phyloP scores from a whole-genome alignment of 129 eudicot genomes.

The Flaveria sonorensis region DNA sequence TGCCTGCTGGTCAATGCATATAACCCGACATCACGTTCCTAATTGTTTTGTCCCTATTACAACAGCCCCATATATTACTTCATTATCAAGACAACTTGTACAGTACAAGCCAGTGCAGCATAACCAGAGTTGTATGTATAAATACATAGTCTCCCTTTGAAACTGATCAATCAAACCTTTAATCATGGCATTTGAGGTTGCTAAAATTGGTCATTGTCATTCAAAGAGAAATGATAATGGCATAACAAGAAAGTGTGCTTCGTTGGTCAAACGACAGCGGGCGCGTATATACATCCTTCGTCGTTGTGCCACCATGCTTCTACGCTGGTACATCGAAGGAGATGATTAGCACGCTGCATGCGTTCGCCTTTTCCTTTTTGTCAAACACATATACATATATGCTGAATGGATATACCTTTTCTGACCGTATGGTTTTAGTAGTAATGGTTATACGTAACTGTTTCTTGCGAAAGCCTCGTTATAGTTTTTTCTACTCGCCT shows the following conservation, averaged over 20 bases:
- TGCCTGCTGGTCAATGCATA: constrained; percentile 37
- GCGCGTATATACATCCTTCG: constrained; percentile 75
- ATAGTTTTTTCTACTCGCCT: not conserved
- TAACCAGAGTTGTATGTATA: constrained; percentile 31
- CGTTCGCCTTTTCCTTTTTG: not conserved
- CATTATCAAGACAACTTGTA: constrained; percentile 14
- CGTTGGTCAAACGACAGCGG: constrained; percentile 68
- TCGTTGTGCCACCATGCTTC: constrained; percentile 86
- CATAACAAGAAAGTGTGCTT: constrained; percentile 60
- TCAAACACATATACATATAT: not conserved
- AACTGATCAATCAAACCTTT: constrained; percentile 11
- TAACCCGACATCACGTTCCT: constrained; percentile 50
- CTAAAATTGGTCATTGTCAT: constrained; percentile 4
- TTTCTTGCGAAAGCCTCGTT: not conserved
- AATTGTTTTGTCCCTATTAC: constrained; percentile 37
- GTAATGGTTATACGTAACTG: not conserved
- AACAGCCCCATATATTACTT: constrained; percentile 41
- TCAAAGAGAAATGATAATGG: constrained; percentile 47
- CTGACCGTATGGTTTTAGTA: not conserved
- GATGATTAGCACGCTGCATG: constrained; percentile 42
- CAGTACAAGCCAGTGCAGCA: constrained; percentile 19
- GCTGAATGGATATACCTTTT: not conserved
- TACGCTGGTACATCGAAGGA: constrained; percentile 81
- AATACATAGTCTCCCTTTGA: constrained; percentile 31
- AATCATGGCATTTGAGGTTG: constrained; percentile 22